Percentiles rank a stretch among this genome's conserved stretches.
phyloP scores from a whole-genome alignment of 2,329 filamentous ascomycete genomes.

The Penicillium sp. region DNA sequence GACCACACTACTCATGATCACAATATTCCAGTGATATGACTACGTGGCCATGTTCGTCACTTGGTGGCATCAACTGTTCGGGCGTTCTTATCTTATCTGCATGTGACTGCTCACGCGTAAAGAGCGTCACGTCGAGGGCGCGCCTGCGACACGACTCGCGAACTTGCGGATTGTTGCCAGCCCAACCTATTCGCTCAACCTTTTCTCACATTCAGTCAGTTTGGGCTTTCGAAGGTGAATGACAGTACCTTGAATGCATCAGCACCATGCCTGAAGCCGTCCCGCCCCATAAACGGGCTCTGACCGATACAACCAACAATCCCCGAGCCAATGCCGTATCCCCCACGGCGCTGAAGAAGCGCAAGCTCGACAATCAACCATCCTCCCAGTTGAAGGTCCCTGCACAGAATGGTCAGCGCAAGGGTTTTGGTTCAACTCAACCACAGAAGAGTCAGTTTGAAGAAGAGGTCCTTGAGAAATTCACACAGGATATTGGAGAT shows the following conservation, averaged over 20 bases:
- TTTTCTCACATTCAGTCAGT: not conserved
- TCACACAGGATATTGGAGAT: slow-evolving; percentile 88
- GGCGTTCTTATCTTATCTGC: slow-evolving; percentile 19
- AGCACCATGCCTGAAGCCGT: slow-evolving; percentile 43
- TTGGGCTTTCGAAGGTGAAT: not conserved
- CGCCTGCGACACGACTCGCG: slow-evolving; percentile 24
- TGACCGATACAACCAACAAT: slow-evolving; percentile 67
- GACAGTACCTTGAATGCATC: slow-evolving; percentile 15
- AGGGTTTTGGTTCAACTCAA: slow-evolving; percentile 60
- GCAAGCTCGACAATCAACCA: slow-evolving; percentile 66
- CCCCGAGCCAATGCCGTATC: slow-evolving; percentile 63
- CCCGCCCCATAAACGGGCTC: slow-evolving; percentile 69
- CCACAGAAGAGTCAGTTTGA: slow-evolving; percentile 89
- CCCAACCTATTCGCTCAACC: slow-evolving; percentile 13
- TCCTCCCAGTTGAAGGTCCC: slow-evolving; percentile 59
- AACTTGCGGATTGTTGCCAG: slow-evolving; percentile 14
- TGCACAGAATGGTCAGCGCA: slow-evolving; percentile 63
- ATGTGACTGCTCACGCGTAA: slow-evolving; percentile 29
- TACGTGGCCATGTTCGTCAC: not conserved
- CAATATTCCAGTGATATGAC: not conserved
- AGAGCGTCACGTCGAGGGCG: slow-evolving; percentile 29
- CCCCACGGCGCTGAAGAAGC: slow-evolving; percentile 68
- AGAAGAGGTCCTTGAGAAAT: slow-evolving; percentile 89
- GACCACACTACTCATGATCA: not conserved
- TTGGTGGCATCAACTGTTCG: not conserved